phyloP scores from a whole-genome alignment of 345 rosid species.

The Bruguiera sexangula region DNA sequence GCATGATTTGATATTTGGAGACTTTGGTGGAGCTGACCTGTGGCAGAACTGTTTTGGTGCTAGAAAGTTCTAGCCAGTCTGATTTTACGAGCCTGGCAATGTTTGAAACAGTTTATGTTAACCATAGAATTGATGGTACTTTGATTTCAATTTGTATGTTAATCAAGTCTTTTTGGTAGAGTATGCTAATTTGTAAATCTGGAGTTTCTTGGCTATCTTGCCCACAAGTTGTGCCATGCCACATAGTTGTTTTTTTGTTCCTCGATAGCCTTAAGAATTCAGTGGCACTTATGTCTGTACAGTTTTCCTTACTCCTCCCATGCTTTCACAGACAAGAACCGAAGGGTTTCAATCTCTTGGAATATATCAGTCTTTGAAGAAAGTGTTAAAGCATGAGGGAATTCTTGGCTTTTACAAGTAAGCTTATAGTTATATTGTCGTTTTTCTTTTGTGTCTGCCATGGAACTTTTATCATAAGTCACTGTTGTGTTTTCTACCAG shows the following conservation, averaged over 20 bases:
- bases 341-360: slow-evolving; percentile 77
- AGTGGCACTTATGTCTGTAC: neutral
- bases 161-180: neutral
- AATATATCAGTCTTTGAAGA: slow-evolving; percentile 63
- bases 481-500: slow-evolving; percentile 35
- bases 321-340: slow-evolving; percentile 65
- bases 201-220: too few relatives aligned
- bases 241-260: neutral
- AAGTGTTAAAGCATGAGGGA: slow-evolving; percentile 77
- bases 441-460: slow-evolving; percentile 1
- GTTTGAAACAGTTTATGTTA: neutral
- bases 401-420: slow-evolving; percentile 82
- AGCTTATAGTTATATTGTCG: slow-evolving; percentile 21
- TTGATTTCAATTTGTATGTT: neutral
- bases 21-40: too few relatives aligned
- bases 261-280: neutral
- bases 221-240: neutral
- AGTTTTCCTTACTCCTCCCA: neutral
- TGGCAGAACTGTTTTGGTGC: neutral
- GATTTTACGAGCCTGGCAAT: neutral
- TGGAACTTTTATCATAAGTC: slow-evolving; percentile 11
- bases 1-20: too few relatives aligned
- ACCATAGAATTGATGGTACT: neutral
- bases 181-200: neutral
- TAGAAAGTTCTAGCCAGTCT: neutral